Conservation (phyloP, 306 rosid genomes). For the Fragaria nilgerrensis region DNA sequence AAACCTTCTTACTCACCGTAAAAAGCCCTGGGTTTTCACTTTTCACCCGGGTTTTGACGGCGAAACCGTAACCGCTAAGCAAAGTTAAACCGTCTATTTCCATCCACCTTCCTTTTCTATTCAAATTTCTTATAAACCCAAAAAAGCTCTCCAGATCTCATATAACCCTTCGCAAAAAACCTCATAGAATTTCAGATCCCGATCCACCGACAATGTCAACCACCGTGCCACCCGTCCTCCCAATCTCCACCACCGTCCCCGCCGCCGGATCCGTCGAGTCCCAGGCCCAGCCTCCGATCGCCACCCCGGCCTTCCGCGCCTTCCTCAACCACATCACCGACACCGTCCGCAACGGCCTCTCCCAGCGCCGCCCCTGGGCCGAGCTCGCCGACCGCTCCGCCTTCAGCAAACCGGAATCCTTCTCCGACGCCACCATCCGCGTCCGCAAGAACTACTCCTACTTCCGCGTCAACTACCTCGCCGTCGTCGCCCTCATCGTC, state of each 20-base stretch:
- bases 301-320: conserved; percentile 59
- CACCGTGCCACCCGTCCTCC: conserved; percentile 60
- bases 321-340: conserved; percentile 52
- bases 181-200: neutral
- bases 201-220: conserved; percentile 44
- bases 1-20: neutral
- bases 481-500: conserved; percentile 43
- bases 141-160: neutral
- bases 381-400: conserved; percentile 70
- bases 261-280: conserved; percentile 8
- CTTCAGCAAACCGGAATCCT: conserved; percentile 66
- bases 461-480: conserved; percentile 80
- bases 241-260: conserved; percentile 6
- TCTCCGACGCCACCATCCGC: conserved; percentile 80
- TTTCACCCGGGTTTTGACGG: neutral
- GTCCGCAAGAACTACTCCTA: conserved; percentile 82
- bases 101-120: neutral
- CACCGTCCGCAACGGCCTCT: conserved; percentile 62
- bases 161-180: neutral
- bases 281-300: conserved; percentile 46
- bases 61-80: conserved; percentile 10
- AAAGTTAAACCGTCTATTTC: conserved; percentile 1
- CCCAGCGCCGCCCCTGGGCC: conserved; percentile 90
- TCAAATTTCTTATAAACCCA: neutral
- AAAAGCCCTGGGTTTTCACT: neutral